These are phyloP conservation scores for Neonectria hederae DNA, from an alignment of 2,329 filamentous ascomycete species.

Conservation along the genomic window DNA sequence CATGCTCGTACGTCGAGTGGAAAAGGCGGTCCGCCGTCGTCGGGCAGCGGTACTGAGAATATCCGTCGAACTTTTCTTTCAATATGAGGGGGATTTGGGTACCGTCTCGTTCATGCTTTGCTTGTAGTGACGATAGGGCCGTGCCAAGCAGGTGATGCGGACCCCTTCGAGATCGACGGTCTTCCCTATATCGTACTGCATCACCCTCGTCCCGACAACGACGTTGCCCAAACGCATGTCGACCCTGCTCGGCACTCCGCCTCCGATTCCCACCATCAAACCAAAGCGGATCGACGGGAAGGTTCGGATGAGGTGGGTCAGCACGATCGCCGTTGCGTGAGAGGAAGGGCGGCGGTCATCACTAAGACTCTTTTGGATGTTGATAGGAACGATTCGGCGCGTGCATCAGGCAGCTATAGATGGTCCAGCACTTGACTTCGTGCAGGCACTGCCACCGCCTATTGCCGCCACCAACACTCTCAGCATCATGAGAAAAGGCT, in stretches of 20 bases:
- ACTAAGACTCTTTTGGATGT: too few species aligned
- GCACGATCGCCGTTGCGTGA: conserved; percentile 33
- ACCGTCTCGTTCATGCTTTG: neutral
- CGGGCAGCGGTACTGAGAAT: neutral
- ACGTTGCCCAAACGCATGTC: conserved; percentile 42
- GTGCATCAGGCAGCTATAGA: too few species aligned
- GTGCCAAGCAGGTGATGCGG: neutral
- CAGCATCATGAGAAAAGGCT: too few species aligned
- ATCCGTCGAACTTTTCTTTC: neutral
- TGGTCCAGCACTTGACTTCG: too few species aligned
- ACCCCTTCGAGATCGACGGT: neutral
- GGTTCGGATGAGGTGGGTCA: conserved; percentile 48
- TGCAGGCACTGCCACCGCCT: too few species aligned
- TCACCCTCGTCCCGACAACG: conserved; percentile 38
- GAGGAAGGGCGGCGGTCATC: too few species aligned
- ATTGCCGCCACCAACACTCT: too few species aligned
- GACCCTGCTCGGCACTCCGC: conserved; percentile 18
- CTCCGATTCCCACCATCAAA: conserved; percentile 40
- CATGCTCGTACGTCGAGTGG: neutral
- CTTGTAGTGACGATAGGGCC: conserved; percentile 18
- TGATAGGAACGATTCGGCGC: too few species aligned
- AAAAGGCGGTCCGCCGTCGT: neutral
- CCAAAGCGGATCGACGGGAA: conserved; percentile 46
- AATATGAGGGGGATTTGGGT: neutral
- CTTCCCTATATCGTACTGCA: conserved; percentile 43